phyloP scores from a whole-genome alignment of 2,329 filamentous ascomycete genomes.

The Colletotrichum cuscutae region DNA sequence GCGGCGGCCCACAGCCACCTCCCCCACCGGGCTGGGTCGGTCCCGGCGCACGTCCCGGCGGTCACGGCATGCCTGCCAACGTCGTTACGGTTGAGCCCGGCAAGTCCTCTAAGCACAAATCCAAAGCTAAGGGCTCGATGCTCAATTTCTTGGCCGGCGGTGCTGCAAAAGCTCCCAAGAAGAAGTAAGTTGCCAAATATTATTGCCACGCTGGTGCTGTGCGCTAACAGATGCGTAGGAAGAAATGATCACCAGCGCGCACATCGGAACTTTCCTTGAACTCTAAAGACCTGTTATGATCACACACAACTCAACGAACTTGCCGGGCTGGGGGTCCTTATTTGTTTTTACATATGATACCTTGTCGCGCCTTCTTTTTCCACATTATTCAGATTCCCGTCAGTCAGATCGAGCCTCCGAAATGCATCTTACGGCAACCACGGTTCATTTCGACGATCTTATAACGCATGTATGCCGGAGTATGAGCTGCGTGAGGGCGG shows the following conservation, averaged over 20 bases:
- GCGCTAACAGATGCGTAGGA: constrained; percentile 2
- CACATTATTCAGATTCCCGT: constrained; percentile 29
- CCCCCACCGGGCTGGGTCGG: neutral
- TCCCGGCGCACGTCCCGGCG: neutral
- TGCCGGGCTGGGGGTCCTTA: constrained; percentile 13
- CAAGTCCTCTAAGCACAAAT: constrained; percentile 42
- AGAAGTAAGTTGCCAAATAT: constrained; percentile 41
- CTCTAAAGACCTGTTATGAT: neutral
- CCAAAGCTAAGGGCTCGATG: constrained; percentile 41
- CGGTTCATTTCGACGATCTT: constrained; percentile 17
- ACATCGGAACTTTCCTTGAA: neutral
- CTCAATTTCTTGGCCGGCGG: constrained; percentile 45
- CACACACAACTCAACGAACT: neutral
- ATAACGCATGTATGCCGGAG: constrained; percentile 37
- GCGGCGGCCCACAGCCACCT: neutral
- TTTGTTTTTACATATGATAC: constrained; percentile 41
- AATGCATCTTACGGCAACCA: constrained; percentile 20
- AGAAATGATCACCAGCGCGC: constrained; percentile 39
- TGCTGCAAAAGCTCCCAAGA: constrained; percentile 43
- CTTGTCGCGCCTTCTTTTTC: constrained; percentile 33
- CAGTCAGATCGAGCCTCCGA: neutral
- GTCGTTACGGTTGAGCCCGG: constrained; percentile 41
- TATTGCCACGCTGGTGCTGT: neutral
- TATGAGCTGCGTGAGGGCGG: constrained; percentile 30
- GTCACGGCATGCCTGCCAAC: neutral